Evolutionary conservation across 2,329 filamentous ascomycete species (phyloP), one percentile per base, ranked within the genome.

Genomic region (Aspergillus glaucus): DNA sequence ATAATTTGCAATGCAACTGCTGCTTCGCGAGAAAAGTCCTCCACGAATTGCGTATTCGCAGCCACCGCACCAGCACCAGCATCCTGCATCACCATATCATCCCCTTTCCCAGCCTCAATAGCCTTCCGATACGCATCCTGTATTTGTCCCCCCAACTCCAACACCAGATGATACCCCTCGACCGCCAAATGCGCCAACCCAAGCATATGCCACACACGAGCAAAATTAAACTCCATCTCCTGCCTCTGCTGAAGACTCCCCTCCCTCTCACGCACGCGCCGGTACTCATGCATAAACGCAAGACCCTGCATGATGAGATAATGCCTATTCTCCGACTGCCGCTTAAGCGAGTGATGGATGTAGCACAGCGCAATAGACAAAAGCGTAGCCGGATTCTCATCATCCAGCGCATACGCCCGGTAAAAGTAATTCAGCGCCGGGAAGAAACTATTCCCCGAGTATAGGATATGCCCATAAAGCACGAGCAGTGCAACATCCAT

Each of bases 401-500:
- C 86, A 55, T 90, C 85, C 2, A 96, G 71, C 1, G 87, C 67
- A 43, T 82, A 79, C 1, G 86, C 87, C 48, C 87, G 81, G 60
- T 91, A 82, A 62, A 95, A 95, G 72, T 95, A 97, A 58, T 85
- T 91, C 30, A 97, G 73, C 0, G 93, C 88, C 59, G 86, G 88
- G 12, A 84, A 82, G 69, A 93, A 95, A 57, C 85, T 89, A 44
- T 85, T 88, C 2, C 88, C 89, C 0, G 85, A 85, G 59, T 89
- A 90, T 4, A 96, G 77, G 51, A 96, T 89, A 63, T 97, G 88
- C 0, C 88, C 93, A 63, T 96, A 97, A 1, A 95, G 79, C 65
- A 91, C 86, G 10, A 98, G 78, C 8, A 97, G 76, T 22, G 85
- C 86, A 6, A 90, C 80, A 64, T 97, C 91, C 53, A 94, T 76